A percentile compares a stretch with the other conserved stretches of the same genome.
Conservation (phyloP, 2,329 filamentous ascomycete genomes). For the Furcasterigmium furcatum region DNA sequence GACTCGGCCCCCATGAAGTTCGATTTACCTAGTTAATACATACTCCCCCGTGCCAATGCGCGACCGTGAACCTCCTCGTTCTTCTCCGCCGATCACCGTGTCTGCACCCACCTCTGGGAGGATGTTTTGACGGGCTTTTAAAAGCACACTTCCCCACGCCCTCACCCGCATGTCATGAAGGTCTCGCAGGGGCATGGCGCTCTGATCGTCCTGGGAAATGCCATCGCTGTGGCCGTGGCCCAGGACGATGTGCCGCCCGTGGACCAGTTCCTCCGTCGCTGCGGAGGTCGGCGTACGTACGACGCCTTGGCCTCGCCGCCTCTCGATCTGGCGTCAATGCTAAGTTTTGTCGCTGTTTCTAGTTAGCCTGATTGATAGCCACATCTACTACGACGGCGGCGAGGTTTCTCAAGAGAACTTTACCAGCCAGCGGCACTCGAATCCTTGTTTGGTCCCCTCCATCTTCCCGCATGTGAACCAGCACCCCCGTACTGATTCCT, state of each 20-base stretch:
- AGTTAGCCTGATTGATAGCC: slow-evolving; percentile 24
- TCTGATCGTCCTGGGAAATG: neutral
- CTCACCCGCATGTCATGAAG: too few species aligned
- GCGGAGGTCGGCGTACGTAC: neutral
- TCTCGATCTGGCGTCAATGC: neutral
- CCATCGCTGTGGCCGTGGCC: neutral
- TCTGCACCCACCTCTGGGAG: too few species aligned
- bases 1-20: too few species aligned
- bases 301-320: neutral
- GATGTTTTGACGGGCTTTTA: too few species aligned
- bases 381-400: slow-evolving; percentile 34
- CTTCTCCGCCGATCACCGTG: too few species aligned
- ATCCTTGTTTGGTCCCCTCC: slow-evolving; percentile 1
- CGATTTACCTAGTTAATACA: too few species aligned
- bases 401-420: slow-evolving; percentile 18
- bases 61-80: too few species aligned
- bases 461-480: neutral
- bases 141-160: too few species aligned
- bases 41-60: too few species aligned
- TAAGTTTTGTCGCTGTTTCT: neutral
- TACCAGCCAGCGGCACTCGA: neutral
- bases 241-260: neutral
- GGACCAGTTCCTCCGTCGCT: neutral
- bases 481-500: neutral
- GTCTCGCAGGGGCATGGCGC: neutral